Conservation (phyloP, 2,329 filamentous ascomycete genomes). For the Aureobasidium leucospermi region DNA sequence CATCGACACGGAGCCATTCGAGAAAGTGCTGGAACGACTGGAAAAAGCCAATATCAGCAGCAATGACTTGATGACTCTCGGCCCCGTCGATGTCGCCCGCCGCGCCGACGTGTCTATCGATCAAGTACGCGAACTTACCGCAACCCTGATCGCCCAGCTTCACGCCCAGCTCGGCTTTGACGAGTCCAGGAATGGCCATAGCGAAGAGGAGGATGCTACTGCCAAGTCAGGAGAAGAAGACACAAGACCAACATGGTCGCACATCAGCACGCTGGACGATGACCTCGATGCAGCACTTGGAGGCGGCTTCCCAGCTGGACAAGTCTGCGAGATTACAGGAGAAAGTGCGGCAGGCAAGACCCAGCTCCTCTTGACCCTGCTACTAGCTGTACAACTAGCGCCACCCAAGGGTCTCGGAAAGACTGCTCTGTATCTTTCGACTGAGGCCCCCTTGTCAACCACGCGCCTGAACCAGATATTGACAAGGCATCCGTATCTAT, state of each 20-base stretch:
- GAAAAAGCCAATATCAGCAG: conserved; percentile 72
- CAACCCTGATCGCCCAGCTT: conserved; percentile 59
- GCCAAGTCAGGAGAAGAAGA: conserved; percentile 15
- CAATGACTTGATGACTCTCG: conserved; percentile 77
- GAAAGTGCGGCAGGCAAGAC: conserved; percentile 95
- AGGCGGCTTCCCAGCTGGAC: conserved; percentile 73
- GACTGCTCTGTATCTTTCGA: conserved; percentile 86
- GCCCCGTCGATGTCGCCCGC: conserved; percentile 75
- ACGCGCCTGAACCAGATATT: conserved; percentile 75
- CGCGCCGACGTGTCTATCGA: conserved; percentile 73
- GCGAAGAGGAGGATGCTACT: not conserved
- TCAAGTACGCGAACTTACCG: conserved; percentile 68
- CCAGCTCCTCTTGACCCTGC: conserved; percentile 78
- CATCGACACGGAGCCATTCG: conserved; percentile 65
- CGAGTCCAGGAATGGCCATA: not conserved
- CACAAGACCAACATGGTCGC: conserved; percentile 43
- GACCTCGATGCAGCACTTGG: conserved; percentile 62
- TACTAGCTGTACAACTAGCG: conserved; percentile 77
- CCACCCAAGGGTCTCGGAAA: conserved; percentile 62
- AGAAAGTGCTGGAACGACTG: conserved; percentile 68
- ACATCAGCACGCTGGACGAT: conserved; percentile 74
- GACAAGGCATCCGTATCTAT: conserved; percentile 55
- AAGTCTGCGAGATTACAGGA: conserved; percentile 82
- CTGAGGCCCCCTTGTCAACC: conserved; percentile 79
- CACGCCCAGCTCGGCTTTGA: conserved; percentile 52